Base-by-base conservation (phyloP, 2,329 filamentous ascomycete genomes). In the Lachnellula cervina region DNA sequence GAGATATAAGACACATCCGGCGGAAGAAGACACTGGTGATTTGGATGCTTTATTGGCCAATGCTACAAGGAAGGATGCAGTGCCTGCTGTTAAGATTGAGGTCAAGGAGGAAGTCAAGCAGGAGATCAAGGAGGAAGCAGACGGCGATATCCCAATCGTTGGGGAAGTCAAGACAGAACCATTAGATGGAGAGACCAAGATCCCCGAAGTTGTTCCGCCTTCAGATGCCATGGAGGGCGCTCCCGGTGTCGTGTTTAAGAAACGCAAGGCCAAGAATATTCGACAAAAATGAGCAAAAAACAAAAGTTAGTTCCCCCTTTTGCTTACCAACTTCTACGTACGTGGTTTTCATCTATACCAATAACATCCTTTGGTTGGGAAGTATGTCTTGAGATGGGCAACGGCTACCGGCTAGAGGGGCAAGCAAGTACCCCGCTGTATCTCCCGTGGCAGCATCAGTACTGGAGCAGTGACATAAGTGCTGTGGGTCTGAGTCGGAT, bases 201-300 rank as follows among this genome's bases (percentile, higher is more conserved):
- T 57, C 48, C 16, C 46, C 25, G 25, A 56, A 16, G 47, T 78
- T 34, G 28, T 55, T 44, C 32, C 58, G n/a, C 17, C 32, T 13
- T 38, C 69, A 13, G 66, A 69, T 2, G 64, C 58, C 61, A 17
- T 62, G 35, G 59, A 54, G 21, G 66, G 63, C 9, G 61, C 69
- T 2, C 67, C 75, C 11, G 76, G 80, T 2, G 79, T 90, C 2
- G 75, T 90, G 3, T 94, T 93, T 72, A 93, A 92, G 73, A 92
- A 91, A 74, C 77, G 89, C 52, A 93, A 90, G 67, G 77, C 83
- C 14, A 87, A 84, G 74, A 81, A 78, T 50, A 76, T 84, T 37
- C 79, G 83, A 19, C 80, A 84, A 63, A 85, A 80, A 68, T 85
- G 53, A 67, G 19, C n/a, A 35, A 14, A 25, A 28, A 14, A 4